Evolutionary conservation across 176 grass and related monocot genomes (phyloP).

Genomic region (Hyparrhenia diplandra): DNA sequence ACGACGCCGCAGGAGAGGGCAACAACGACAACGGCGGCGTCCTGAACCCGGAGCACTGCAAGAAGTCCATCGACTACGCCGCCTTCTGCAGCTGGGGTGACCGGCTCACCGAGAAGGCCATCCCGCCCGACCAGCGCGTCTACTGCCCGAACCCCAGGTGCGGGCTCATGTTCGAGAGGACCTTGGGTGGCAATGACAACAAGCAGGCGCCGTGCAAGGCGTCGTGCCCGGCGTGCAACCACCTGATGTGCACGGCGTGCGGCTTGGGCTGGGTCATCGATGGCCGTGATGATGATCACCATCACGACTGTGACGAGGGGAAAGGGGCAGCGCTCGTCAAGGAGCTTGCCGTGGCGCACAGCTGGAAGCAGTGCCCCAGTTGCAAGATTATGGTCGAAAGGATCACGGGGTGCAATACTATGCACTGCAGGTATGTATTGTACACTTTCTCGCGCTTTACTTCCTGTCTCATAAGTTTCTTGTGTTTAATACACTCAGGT

Average conservation of each 20-base stretch:
- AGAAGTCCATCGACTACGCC: conserved; percentile 23
- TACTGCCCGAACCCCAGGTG: conserved; percentile 48
- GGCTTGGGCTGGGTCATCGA: conserved; percentile 13
- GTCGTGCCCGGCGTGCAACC: conserved; percentile 26
- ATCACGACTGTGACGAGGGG: conserved; percentile 19
- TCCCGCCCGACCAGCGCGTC: not conserved
- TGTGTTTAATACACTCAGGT: too few relatives aligned
- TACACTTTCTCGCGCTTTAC: not conserved
- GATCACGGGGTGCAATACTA: conserved; percentile 7
- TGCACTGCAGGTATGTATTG: conserved; percentile 15
- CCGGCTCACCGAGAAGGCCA: conserved; percentile 23
- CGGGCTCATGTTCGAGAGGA: conserved; percentile 6
- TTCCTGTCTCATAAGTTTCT: not conserved
- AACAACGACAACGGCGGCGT: not conserved
- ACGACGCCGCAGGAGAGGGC: not conserved
- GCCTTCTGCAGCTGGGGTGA: conserved; percentile 37
- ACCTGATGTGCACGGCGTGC: conserved; percentile 30
- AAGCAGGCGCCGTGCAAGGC: not conserved
- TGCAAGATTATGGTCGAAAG: conserved; percentile 27
- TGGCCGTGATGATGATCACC: not conserved
- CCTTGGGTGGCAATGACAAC: not conserved
- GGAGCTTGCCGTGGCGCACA: not conserved
- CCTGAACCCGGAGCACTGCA: conserved; percentile 39
- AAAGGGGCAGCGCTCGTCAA: not conserved
- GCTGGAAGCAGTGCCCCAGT: conserved; percentile 30